Conservation (phyloP, 148 eudicot genomes). For the Vaccinium vitisidaea region DNA sequence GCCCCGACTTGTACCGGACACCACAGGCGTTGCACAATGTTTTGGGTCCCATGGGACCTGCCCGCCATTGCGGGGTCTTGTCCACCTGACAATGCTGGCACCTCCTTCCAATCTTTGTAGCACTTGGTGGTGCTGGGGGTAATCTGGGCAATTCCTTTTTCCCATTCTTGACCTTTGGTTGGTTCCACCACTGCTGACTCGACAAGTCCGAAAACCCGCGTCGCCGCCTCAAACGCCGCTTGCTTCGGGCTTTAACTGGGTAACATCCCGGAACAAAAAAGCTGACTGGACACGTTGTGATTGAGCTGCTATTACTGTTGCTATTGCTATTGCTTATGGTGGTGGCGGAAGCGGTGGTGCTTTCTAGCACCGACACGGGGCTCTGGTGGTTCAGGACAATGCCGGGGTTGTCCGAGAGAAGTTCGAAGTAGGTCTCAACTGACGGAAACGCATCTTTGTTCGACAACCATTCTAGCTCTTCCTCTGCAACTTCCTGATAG, state of each 20-base stretch:
- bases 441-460: slow-evolving; percentile 87
- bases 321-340: slow-evolving; percentile 33
- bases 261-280: slow-evolving; percentile 43
- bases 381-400: slow-evolving; percentile 37
- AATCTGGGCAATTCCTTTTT: slow-evolving; percentile 6
- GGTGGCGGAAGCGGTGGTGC: slow-evolving; percentile 34
- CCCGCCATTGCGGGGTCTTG: slow-evolving; percentile 94
- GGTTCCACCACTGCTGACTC: slow-evolving; percentile 33
- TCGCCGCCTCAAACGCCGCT: slow-evolving; percentile 27
- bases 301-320: slow-evolving; percentile 13
- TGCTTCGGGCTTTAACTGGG: slow-evolving; percentile 61
- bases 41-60: slow-evolving; percentile 81
- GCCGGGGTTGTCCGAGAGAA: slow-evolving; percentile 41
- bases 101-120: slow-evolving; percentile 47
- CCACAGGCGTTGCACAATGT: slow-evolving; percentile 93
- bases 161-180: slow-evolving; percentile 17
- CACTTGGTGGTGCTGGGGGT: slow-evolving; percentile 12
- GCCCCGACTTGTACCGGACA: slow-evolving; percentile 84
- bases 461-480: slow-evolving; percentile 82
- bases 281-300: slow-evolving; percentile 26
- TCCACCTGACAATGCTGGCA: slow-evolving; percentile 73
- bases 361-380: slow-evolving; percentile 67
- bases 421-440: slow-evolving; percentile 66
- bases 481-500: slow-evolving; percentile 67
- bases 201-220: slow-evolving; percentile 26